Evolutionary conservation across 129 eudicot genomes (phyloP).

Genomic region (Mikania micrantha): DNA sequence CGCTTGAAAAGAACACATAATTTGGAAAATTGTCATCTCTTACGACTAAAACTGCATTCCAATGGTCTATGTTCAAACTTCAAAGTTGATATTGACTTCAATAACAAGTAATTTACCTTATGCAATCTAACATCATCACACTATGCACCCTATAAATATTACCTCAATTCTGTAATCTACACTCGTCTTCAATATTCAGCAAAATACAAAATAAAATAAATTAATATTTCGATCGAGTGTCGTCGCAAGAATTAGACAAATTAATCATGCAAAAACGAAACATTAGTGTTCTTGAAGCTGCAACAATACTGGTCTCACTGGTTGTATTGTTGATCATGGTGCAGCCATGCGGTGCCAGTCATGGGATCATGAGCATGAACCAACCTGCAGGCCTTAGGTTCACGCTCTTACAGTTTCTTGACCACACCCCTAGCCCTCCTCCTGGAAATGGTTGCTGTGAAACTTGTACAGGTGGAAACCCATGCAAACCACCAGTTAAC

Average conservation of each 20-base stretch:
- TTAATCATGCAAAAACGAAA: conserved; percentile 17
- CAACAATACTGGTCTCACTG: background rate
- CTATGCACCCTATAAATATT: background rate
- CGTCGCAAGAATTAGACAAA: conserved; percentile 5
- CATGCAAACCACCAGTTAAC: background rate
- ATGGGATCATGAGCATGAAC: background rate
- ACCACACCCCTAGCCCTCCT: background rate
- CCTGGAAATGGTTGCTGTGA: conserved; percentile 22
- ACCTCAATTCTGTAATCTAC: background rate
- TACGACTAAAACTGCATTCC: background rate
- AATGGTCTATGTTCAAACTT: conserved; percentile 10
- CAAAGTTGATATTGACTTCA: background rate
- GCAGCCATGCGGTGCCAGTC: background rate
- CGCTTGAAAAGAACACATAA: too few relatives aligned
- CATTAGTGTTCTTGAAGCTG: background rate
- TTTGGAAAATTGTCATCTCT: too few relatives aligned
- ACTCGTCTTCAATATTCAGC: background rate
- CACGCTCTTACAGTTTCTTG: conserved; percentile 13
- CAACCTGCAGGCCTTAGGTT: background rate
- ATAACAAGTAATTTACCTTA: background rate
- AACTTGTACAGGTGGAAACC: conserved; percentile 9
- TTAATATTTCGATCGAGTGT: background rate
- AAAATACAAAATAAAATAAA: background rate
- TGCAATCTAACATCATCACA: background rate
- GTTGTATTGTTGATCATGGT: conserved; percentile 17